Conservation (phyloP, 768 basidiomycete species). For the Boletus insuetus region DNA sequence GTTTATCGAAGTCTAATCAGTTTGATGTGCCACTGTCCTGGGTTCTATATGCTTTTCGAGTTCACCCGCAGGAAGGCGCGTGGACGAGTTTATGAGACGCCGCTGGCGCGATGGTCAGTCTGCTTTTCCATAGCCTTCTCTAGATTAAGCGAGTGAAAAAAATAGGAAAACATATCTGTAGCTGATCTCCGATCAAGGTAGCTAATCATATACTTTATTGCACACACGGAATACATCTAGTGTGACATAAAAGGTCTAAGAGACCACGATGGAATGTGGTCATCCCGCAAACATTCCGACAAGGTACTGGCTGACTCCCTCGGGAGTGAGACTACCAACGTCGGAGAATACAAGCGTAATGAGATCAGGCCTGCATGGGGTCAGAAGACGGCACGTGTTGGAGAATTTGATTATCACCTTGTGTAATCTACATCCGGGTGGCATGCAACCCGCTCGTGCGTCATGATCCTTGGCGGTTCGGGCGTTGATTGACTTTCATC, state of each 20-base stretch:
- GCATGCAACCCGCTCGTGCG: slow-evolving; percentile 74
- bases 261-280: slow-evolving; percentile 17
- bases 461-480: slow-evolving; percentile 45
- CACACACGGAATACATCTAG: slow-evolving; percentile 9
- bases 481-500: slow-evolving; percentile 1
- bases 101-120: slow-evolving; percentile 5
- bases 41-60: slow-evolving; percentile 8
- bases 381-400: slow-evolving; percentile 21
- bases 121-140: slow-evolving; percentile 5
- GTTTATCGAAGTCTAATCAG: slow-evolving; percentile 20
- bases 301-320: slow-evolving; percentile 91
- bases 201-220: slow-evolving; percentile 40
- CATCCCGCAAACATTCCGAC: slow-evolving; percentile 91
- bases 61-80: slow-evolving; percentile 19
- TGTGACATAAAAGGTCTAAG: neutral
- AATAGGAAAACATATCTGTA: slow-evolving; percentile 8
- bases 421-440: slow-evolving; percentile 95
- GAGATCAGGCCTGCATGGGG: slow-evolving; percentile 69
- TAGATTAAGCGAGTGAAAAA: slow-evolving; percentile 18
- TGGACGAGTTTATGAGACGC: slow-evolving; percentile 15
- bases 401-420: slow-evolving; percentile 46
- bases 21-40: slow-evolving; percentile 23
- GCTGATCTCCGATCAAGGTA: slow-evolving; percentile 24
- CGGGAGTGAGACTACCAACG: slow-evolving; percentile 88
- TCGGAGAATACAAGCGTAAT: slow-evolving; percentile 95